Percentiles rank a stretch among this genome's conserved stretches.
Evolutionary conservation across 2,329 filamentous ascomycete genomes (phyloP).

Genomic region (Aspergillus glaucus): DNA sequence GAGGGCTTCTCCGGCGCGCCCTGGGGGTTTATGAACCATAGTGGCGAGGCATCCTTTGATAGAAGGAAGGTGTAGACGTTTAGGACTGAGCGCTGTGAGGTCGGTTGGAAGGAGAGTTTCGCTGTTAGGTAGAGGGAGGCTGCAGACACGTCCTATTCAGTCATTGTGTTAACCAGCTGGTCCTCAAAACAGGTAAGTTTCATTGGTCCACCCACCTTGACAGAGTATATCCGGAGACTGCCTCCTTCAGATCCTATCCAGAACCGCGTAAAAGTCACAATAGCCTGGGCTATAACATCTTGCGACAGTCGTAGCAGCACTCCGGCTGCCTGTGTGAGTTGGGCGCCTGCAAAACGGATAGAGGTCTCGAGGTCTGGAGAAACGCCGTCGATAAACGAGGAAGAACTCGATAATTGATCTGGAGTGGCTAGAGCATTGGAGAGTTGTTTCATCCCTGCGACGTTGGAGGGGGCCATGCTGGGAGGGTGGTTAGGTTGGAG

Average conservation of each 20-base stretch:
- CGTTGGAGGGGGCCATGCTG: conserved; percentile 19
- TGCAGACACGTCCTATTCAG: conserved; percentile 66
- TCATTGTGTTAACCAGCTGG: too few species aligned
- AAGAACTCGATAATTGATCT: conserved; percentile 40
- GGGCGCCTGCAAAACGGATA: conserved; percentile 38
- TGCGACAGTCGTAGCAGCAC: conserved; percentile 78
- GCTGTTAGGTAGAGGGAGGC: conserved; percentile 73
- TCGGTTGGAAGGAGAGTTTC: conserved; percentile 72
- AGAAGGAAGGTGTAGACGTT: conserved; percentile 80
- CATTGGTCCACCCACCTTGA: conserved; percentile 31
- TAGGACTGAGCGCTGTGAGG: conserved; percentile 70
- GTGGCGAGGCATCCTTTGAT: conserved; percentile 51
- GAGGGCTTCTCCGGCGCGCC: conserved; percentile 30
- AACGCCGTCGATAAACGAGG: conserved; percentile 39
- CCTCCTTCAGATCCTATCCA: conserved; percentile 55
- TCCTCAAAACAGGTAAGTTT: neutral
- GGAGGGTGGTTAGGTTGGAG: conserved; percentile 7
- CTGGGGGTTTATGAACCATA: conserved; percentile 38
- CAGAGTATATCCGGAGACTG: conserved; percentile 37
- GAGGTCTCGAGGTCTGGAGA: conserved; percentile 37
- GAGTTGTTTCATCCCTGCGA: conserved; percentile 27
- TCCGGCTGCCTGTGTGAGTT: conserved; percentile 43
- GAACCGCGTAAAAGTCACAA: conserved; percentile 74
- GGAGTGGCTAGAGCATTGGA: conserved; percentile 42
- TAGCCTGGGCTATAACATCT: conserved; percentile 76